These are phyloP conservation scores for Ananas comosus DNA, from an alignment of 176 grass and related monocot genomes.

Conservation along the genomic window DNA sequence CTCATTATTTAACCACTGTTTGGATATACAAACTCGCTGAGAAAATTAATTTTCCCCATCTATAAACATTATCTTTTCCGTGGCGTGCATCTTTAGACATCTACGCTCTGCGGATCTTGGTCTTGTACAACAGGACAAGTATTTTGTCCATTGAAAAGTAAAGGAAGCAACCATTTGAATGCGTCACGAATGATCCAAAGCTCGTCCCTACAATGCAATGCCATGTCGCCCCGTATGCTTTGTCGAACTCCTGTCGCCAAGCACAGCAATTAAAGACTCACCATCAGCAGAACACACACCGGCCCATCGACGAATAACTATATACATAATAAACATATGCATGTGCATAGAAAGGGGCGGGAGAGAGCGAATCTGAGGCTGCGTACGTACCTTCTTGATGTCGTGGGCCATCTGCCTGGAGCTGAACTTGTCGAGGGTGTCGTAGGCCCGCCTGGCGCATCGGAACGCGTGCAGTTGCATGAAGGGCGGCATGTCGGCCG, in stretches of 20 bases:
- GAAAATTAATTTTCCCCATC: too few relatives aligned
- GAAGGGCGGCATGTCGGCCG: conserved; percentile 64
- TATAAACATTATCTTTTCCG: too few relatives aligned
- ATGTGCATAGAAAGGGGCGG: conserved; percentile 1
- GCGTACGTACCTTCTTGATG: conserved; percentile 66
- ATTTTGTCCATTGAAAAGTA: conserved; percentile 88
- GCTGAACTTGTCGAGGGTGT: conserved; percentile 59
- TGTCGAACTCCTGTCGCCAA: conserved; percentile 60
- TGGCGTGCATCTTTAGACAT: too few relatives aligned
- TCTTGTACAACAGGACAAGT: conserved; percentile 74
- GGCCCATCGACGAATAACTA: too few relatives aligned
- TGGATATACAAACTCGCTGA: too few relatives aligned
- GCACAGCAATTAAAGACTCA: neutral
- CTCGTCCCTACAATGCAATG: conserved; percentile 78
- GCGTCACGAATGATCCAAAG: conserved; percentile 73
- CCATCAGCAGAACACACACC: too few relatives aligned
- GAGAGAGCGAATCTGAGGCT: neutral
- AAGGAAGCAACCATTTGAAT: conserved; percentile 59
- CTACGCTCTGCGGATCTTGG: conserved; percentile 46
- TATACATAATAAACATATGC: neutral
- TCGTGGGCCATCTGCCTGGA: conserved; percentile 79
- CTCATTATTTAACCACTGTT: too few relatives aligned
- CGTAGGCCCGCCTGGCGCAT: conserved; percentile 53
- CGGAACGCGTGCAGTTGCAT: conserved; percentile 71
- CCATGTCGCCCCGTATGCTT: conserved; percentile 58